A percentile compares a stretch with the other conserved stretches of the same genome.
Conservation (phyloP, 2,329 filamentous ascomycete genomes). For the Calonectria fujianensis region DNA sequence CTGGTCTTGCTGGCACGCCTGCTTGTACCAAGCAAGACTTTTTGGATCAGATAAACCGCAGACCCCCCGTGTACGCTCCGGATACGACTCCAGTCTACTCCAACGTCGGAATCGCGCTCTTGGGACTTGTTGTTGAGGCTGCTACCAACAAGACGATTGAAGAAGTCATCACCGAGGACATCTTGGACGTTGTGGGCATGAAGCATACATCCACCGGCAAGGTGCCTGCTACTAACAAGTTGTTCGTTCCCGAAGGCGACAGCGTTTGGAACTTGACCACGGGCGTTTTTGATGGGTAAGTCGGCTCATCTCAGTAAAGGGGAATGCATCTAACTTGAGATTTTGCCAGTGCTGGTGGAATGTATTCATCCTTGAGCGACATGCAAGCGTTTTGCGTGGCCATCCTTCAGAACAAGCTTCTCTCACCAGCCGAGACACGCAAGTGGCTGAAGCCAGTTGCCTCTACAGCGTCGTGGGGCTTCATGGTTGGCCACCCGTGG, state of each 20-base stretch:
- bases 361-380: conserved; percentile 65
- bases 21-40: conserved; percentile 58
- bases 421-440: conserved; percentile 62
- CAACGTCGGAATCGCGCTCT: conserved; percentile 67
- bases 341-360: conserved; percentile 59
- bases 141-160: conserved; percentile 63
- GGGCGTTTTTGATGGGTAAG: conserved; percentile 61
- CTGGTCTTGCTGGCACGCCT: conserved; percentile 59
- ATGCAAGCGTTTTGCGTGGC: conserved; percentile 64
- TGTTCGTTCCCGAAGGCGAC: conserved; percentile 62
- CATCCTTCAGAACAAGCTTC: conserved; percentile 65
- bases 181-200: conserved; percentile 66
- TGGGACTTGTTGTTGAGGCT: conserved; percentile 67
- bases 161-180: conserved; percentile 61
- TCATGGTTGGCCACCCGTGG: conserved; percentile 67
- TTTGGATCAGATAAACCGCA: conserved; percentile 52
- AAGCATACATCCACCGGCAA: conserved; percentile 61
- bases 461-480: conserved; percentile 61
- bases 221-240: conserved; percentile 55
- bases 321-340: conserved; percentile 12
- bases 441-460: conserved; percentile 67
- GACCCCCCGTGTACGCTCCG: conserved; percentile 63
- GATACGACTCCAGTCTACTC: conserved; percentile 69
- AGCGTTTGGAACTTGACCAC: conserved; percentile 59
- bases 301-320: rapidly evolving